A percentile compares a stretch with the other conserved stretches of the same genome.
Evolutionary conservation across 2,329 filamentous ascomycete species (phyloP).

Genomic region (Paecilomyces fulvus): DNA sequence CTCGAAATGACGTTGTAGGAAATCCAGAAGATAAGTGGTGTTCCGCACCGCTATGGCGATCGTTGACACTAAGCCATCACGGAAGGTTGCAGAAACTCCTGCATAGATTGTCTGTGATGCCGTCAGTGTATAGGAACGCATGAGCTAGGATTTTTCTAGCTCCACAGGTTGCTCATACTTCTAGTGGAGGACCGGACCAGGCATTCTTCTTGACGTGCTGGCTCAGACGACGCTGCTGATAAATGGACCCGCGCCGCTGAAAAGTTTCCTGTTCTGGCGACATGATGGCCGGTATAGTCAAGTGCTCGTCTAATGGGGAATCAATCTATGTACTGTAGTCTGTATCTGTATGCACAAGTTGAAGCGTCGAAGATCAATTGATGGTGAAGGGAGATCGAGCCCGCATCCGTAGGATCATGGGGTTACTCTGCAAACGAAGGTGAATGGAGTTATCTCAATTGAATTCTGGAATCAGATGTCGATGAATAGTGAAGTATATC

Average conservation of each 20-base stretch:
- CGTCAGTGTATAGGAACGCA: neutral
- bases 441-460: neutral
- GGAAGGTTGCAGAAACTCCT: constrained; percentile 28
- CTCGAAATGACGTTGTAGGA: constrained; percentile 53
- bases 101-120: constrained; percentile 33
- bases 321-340: neutral
- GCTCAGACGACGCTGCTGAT: constrained; percentile 25
- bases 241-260: constrained; percentile 22
- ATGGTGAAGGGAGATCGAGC: neutral
- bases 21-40: constrained; percentile 66
- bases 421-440: neutral
- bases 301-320: neutral
- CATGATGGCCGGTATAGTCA: neutral
- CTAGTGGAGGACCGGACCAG: constrained; percentile 30
- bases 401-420: neutral
- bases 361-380: neutral
- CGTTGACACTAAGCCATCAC: constrained; percentile 40
- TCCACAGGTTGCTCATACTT: constrained; percentile 17
- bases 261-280: constrained; percentile 5
- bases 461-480: neutral
- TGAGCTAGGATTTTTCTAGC: neutral
- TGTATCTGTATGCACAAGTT: neutral
- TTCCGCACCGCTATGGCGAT: constrained; percentile 65
- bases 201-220: constrained; percentile 21
- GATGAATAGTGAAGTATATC: neutral